Evolutionary conservation across 116 monocot species (phyloP).

Genomic region (Posidonia oceanica): DNA sequence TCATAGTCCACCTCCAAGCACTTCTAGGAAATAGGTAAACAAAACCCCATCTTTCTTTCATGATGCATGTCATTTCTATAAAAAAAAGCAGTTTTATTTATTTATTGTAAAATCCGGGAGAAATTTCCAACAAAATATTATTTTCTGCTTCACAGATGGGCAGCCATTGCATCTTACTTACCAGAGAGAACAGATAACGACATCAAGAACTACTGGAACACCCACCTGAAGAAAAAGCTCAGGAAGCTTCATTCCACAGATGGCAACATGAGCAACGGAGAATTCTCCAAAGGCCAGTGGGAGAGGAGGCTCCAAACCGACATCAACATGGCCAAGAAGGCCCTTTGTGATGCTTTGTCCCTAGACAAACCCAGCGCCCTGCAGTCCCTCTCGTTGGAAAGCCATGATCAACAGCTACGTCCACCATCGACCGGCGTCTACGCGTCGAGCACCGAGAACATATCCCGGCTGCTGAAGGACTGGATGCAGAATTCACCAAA

Average conservation of each 20-base stretch:
- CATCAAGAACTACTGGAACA: slow-evolving; percentile 99
- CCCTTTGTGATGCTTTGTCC: slow-evolving; percentile 62
- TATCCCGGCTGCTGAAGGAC: slow-evolving; percentile 49
- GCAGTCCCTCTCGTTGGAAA: not conserved
- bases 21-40: slow-evolving; percentile 75
- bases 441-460: slow-evolving; percentile 80
- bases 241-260: slow-evolving; percentile 13
- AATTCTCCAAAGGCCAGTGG: slow-evolving; percentile 71
- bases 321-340: slow-evolving; percentile 68
- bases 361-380: slow-evolving; percentile 17
- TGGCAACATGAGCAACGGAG: not conserved
- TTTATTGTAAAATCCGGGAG: too few species aligned
- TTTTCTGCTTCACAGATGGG: slow-evolving; percentile 47
- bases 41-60: not conserved
- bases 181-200: slow-evolving; percentile 94
- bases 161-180: slow-evolving; percentile 84
- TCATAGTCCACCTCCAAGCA: slow-evolving; percentile 90
- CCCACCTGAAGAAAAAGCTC: slow-evolving; percentile 80
- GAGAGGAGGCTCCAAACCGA: slow-evolving; percentile 84
- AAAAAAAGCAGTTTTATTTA: too few species aligned
- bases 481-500: slow-evolving; percentile 35
- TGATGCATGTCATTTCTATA: not conserved
- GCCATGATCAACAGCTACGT: not conserved
- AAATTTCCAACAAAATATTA: not conserved
- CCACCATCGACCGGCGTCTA: slow-evolving; percentile 18